Evolutionary conservation across 2,329 filamentous ascomycete species (phyloP), one percentile per base, ranked within the genome.

Genomic region (Fusarium albidum): DNA sequence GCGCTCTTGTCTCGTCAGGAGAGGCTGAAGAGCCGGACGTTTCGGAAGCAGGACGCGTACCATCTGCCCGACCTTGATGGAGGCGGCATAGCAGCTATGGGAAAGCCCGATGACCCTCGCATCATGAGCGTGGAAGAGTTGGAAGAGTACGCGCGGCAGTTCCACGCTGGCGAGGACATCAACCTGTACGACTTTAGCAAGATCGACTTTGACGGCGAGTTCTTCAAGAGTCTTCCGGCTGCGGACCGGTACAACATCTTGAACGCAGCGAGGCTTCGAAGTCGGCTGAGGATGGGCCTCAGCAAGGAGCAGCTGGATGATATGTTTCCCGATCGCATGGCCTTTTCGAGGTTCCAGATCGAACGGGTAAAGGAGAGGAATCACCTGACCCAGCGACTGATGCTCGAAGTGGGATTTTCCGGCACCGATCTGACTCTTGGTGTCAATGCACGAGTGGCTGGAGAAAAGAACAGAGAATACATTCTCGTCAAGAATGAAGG

Each of bases 251-350:
- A 99, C 78, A 98, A 98, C 66, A 99, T 99, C 46, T 77, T 99
- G 17, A 99, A 99, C 69, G 95, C 96, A 2, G 95, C 96, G 2
- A 83, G 95, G 56, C 71, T 99, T 56, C 82, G 95, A 50, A 96
- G 92, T 71, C 83, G 95, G 46, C 79, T 99, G 67, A 86, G 95
- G 69, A 96, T 99, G 94, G 95, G 95, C 0, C 84, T 96, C 66
- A 96, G 91, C 50, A 98, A 98, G 73, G 94, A 99, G 61, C 95
- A 99, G 73, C 76, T 99, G 12, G 93, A 98, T 63, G 85, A 82
- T 38, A 99, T 99, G 95, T 99, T 99, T 70, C 94, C 95, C 0
- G 90, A 99, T 71, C 86, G 95, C 21, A 97, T 99, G 92, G 95
- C 89, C 1, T 99, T 99, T 69, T 97, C 93, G 1, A 89, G 83